phyloP scores from a whole-genome alignment of 2,329 filamentous ascomycete species.

The Myriosclerotinia curreyana region DNA sequence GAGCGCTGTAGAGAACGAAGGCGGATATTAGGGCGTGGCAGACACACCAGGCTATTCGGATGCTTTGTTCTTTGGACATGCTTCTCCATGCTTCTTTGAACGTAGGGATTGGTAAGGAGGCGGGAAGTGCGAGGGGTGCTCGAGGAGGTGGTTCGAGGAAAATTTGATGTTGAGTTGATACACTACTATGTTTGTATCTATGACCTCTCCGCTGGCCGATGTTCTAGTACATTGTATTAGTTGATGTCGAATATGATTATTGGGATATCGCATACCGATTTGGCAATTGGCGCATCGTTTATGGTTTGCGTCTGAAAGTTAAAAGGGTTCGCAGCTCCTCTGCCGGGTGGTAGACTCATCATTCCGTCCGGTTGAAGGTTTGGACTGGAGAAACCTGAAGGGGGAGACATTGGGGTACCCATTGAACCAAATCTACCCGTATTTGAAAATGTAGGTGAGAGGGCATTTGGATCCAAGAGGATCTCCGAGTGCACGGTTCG shows the following conservation, averaged over 20 bases:
- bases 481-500: constrained; percentile 35
- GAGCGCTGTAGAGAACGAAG: constrained; percentile 80
- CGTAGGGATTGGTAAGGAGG: constrained; percentile 88
- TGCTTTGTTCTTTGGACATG: constrained; percentile 84
- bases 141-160: constrained; percentile 88
- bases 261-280: constrained; percentile 57
- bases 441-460: constrained; percentile 45
- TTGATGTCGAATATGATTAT: not conserved
- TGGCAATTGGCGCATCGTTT: constrained; percentile 66
- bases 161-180: constrained; percentile 85
- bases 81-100: constrained; percentile 81
- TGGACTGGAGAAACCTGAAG: constrained; percentile 30
- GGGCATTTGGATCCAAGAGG: constrained; percentile 44
- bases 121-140: constrained; percentile 82
- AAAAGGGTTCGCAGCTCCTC: constrained; percentile 65
- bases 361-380: constrained; percentile 35
- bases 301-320: constrained; percentile 88
- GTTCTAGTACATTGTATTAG: constrained; percentile 53
- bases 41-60: constrained; percentile 81
- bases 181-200: constrained; percentile 95
- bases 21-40: constrained; percentile 82
- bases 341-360: constrained; percentile 34
- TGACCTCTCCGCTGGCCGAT: constrained; percentile 90
- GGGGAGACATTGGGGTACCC: constrained; percentile 36
- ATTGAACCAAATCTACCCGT: constrained; percentile 38